Evolutionary conservation across 106 monocot species (phyloP).

Genomic region (Dactylorhiza incarnata): DNA sequence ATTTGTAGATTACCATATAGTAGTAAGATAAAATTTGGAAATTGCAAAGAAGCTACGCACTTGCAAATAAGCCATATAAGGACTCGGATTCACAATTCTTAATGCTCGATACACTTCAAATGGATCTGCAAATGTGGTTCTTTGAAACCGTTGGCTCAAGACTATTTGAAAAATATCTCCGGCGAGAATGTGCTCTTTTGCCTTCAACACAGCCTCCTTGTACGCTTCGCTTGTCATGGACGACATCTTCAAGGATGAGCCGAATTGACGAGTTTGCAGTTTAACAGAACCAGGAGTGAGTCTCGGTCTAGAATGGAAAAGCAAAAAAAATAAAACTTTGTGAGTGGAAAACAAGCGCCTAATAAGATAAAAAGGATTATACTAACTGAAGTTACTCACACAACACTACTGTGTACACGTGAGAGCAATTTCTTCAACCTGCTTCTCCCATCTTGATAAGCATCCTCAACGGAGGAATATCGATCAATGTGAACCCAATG

Average conservation of each 20-base stretch:
- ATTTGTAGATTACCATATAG: too few species aligned
- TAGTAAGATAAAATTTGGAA: background rate
- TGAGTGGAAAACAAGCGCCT: background rate
- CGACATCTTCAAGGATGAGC: constrained; percentile 46
- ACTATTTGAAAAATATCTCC: constrained; percentile 97
- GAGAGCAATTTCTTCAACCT: constrained; percentile 47
- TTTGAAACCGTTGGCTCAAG: constrained; percentile 93
- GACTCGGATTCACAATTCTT: constrained; percentile 92
- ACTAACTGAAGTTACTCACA: constrained; percentile 22
- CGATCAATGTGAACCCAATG: constrained; percentile 79
- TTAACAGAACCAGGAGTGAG: constrained; percentile 63
- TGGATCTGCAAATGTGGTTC: constrained; percentile 81
- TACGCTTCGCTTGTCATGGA: constrained; percentile 82
- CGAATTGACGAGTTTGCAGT: constrained; percentile 52
- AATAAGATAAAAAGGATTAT: background rate
- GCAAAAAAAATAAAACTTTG: background rate
- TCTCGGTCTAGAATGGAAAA: constrained; percentile 24
- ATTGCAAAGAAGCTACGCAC: constrained; percentile 21
- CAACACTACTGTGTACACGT: constrained; percentile 54
- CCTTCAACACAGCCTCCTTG: constrained; percentile 63
- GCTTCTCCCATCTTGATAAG: constrained; percentile 70
- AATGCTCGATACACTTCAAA: constrained; percentile 94
- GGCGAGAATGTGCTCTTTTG: constrained; percentile 91
- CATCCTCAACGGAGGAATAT: constrained; percentile 63
- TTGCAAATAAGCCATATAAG: constrained; percentile 93